Base-by-base conservation (phyloP, 352 stramenopile species). In the Pythium pectinolyticum region DNA sequence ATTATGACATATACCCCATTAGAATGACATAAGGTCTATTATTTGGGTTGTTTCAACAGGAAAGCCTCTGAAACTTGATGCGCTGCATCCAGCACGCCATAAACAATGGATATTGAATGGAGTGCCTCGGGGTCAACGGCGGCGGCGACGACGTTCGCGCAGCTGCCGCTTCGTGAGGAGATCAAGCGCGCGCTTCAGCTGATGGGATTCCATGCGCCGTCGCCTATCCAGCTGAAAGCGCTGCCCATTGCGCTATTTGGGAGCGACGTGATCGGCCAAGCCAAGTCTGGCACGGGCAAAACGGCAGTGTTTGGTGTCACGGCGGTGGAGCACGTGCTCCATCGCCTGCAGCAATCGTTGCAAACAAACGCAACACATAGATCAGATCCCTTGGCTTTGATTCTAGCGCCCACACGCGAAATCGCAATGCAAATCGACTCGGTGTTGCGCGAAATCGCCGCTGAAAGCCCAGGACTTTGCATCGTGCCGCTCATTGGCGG, bases 211-310 rank as follows among this genome's bases (percentile, higher is more conserved):
- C 53, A 70, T 31, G 39, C 54, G 1, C 80, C 84, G 25, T 94
- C 82, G 57, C 80, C 81, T 17, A 90, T 94, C 28, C 84, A 93
- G 66, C 58, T 88, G 49, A 72, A 73, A 19, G 80, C 84, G 37
- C 59, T 93, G 61, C 84, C 84, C 30, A 66, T 89, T 30, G 76
- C 84, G 73, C 74, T 93, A 32, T 93, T 90, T 45, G 84, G 84
- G 48, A 92, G 81, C 68, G 84, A 94, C 60, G 75, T 92, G 30
- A 80, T 92, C 51, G 85, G 76, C 2, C 85, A 94, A 63, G 83
- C 85, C 70, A 92, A 94, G 76, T 92, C 83, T 5, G 85, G 83
- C 56, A 94, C 82, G 25, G 85, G 85, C 64, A 94, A 94, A 68
- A 94, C 85, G 39, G 81, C 83, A 9, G 82, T 92, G 30, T 94